Base-by-base conservation (phyloP, 2,329 filamentous ascomycete genomes). In the Emergomyces africanus region DNA sequence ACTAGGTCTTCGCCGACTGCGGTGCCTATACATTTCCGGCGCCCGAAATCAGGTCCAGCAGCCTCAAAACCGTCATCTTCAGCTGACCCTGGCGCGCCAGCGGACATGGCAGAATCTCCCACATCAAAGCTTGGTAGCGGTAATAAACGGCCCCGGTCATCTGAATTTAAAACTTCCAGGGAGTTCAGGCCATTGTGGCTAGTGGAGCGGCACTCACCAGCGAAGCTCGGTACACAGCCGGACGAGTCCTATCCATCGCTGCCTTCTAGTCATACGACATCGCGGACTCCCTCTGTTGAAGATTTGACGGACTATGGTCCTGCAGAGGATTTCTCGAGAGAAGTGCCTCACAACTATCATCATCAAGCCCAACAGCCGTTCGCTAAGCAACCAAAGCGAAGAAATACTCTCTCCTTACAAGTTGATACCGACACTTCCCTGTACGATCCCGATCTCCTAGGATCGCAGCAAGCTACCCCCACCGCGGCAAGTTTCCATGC, bases 171-270 rank as follows among this genome's bases (percentile, higher is more conserved):
- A 61, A 73, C 72, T 41, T 75, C 72, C 20, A 81, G 81, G 58
- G 89, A 94, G 68, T 86, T 91, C 66, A 85, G 88, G 64, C 91
- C 91, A 0, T 75, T 96, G 9, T 92, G 88, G 72, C 83, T 96
- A 25, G 83, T 95, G 6, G 88, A 95, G 70, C 84, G 78, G 35
- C 82, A 79, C 64, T 73, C 75, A 23, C 63, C 69, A 10, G 67
- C 63, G 20, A 78, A 79, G 65, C 67, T 70, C 20, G 74, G 70
- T 62, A 69, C 66, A 18, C 70, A 75, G 44, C 62, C 63, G 15
- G 72, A 76, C 30, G 76, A 77, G 56, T 66, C 72, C 4, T 70
- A 77, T 53, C 79, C 79, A 39, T 77, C 77, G n/a, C 69, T 81
- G 12, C 79, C 79, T 44, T 77, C 77, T 5, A 81, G 79, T 67